These are phyloP conservation scores for Apophysomyces elegans DNA, from an alignment of 371 early-diverging fungal species.

Conservation along the genomic window DNA sequence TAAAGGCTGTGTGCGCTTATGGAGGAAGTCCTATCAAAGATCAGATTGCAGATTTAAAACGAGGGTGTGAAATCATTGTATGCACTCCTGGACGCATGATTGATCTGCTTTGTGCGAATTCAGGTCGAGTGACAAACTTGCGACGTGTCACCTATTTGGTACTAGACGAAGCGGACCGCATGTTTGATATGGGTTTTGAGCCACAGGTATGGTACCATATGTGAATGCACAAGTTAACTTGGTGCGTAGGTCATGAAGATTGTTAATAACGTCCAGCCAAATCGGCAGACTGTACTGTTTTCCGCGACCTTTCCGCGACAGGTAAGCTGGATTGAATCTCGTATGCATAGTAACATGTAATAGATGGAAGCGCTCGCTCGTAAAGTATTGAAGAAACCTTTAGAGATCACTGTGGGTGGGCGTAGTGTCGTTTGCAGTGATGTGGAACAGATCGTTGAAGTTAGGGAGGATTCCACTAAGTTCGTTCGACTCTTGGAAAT, in stretches of 20 bases:
- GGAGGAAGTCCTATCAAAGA: conserved; percentile 98
- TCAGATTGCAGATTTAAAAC: conserved; percentile 97
- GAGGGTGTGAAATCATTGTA: conserved; percentile 98
- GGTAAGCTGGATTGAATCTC: conserved; percentile 30
- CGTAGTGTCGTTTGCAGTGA: conserved; percentile 88
- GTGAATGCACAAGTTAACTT: background rate
- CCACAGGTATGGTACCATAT: conserved; percentile 74
- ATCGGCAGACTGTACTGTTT: conserved; percentile 91
- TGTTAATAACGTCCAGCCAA: conserved; percentile 94
- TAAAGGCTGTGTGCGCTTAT: conserved; percentile 91
- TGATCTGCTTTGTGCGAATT: conserved; percentile 96
- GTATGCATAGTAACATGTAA: background rate
- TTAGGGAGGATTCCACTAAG: conserved; percentile 83
- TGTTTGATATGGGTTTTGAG: conserved; percentile 99
- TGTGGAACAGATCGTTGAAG: conserved; percentile 90
- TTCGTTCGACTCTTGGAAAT: conserved; percentile 89
- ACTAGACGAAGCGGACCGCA: conserved; percentile 98
- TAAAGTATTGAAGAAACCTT: conserved; percentile 85
- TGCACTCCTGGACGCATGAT: conserved; percentile 99
- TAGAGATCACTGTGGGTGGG: conserved; percentile 96
- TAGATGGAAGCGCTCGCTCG: conserved; percentile 96
- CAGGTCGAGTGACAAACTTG: conserved; percentile 95
- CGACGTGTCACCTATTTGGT: conserved; percentile 95
- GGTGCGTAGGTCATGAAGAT: conserved; percentile 88
- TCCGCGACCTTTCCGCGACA: conserved; percentile 97